phyloP scores from a whole-genome alignment of 179 eudicot species.

The Sideroxylon spinosum region DNA sequence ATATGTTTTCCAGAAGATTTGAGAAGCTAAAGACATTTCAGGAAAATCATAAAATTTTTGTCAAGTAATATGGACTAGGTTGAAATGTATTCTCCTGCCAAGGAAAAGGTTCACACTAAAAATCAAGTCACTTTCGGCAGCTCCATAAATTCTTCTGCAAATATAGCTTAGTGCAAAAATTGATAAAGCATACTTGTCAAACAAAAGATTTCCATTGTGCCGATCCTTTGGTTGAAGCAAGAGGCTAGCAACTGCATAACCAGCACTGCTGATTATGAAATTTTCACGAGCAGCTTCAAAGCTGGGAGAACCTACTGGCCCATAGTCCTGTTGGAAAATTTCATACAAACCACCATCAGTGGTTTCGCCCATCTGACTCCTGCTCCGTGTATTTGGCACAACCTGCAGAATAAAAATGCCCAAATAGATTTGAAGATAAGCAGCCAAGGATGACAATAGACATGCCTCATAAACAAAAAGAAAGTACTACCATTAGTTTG shows the following conservation, averaged over 20 bases:
- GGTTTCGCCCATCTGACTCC: conserved; percentile 99
- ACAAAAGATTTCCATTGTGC: conserved; percentile 94
- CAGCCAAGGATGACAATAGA: neutral
- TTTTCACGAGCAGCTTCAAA: conserved; percentile 96
- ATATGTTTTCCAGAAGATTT: neutral
- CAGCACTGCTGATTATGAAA: conserved; percentile 94
- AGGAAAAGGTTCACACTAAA: too few species aligned
- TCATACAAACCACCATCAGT: conserved; percentile 98
- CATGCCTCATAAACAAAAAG: neutral
- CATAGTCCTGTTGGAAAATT: conserved; percentile 96
- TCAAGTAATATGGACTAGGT: neutral
- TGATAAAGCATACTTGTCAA: conserved; percentile 63
- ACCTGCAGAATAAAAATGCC: conserved; percentile 47
- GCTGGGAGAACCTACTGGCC: conserved; percentile 85
- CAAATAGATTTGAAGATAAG: neutral
- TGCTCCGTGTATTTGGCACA: conserved; percentile 91
- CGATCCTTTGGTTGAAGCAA: conserved; percentile 98
- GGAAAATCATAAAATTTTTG: neutral
- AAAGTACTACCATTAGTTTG: neutral
- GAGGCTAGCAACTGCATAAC: conserved; percentile 99
- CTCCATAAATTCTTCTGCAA: neutral
- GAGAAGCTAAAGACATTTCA: neutral
- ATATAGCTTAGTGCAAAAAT: neutral
- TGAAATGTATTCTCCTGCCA: neutral
- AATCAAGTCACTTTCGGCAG: neutral